Evolutionary conservation across 23 red algal genomes (phyloP), one percentile per base, ranked within the genome.

Genomic region (Agarophyton chilense): DNA sequence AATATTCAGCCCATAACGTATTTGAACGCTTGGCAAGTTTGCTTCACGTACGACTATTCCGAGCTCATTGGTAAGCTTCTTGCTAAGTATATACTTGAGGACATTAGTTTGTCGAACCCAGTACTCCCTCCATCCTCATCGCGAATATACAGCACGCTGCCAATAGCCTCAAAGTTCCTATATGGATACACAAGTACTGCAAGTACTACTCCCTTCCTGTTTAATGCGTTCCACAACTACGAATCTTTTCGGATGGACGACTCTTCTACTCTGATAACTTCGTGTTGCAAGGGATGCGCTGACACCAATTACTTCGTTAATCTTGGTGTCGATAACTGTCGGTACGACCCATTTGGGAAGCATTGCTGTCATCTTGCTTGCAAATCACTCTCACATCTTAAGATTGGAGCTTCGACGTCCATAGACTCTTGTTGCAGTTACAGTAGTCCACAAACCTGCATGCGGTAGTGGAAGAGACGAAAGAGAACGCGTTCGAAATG

Each of bases 31-130:
- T 89, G 85, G 85, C 51, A 89, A 58, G 85, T 89, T 28, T 89
- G 85, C 73, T 89, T 89, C 73, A 77, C 85, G 33, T 89, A 89
- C 71, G 85, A 89, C 55, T 89, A 78, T 43, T 89, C 85, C 11
- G 85, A 89, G 71, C 49, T 78, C 35, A 71, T 89, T 62, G 85
- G 85, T 18, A 78, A 77, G 52, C 73, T 89, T 45, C 68, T 89
- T 32, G 72, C 70, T 10, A 60, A 89, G n/a, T 89, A 89, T 53
- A 89, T 89, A 47, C 8, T 62, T 6, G 44, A 77, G 17, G 85
- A 89, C 85, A 65, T 79, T 8, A 61, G 57, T 6, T 54, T 89
- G 60, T 31, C 49, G 32, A 50, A 73, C 60, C 34, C 60, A 86
- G 45, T 64, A 45, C 26, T 72, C 7, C 24, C 16, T 21, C 21